These are phyloP conservation scores for Rhodotorula sp. DNA, from an alignment of 1,284 basidiomycete species.

Conservation along the genomic window DNA sequence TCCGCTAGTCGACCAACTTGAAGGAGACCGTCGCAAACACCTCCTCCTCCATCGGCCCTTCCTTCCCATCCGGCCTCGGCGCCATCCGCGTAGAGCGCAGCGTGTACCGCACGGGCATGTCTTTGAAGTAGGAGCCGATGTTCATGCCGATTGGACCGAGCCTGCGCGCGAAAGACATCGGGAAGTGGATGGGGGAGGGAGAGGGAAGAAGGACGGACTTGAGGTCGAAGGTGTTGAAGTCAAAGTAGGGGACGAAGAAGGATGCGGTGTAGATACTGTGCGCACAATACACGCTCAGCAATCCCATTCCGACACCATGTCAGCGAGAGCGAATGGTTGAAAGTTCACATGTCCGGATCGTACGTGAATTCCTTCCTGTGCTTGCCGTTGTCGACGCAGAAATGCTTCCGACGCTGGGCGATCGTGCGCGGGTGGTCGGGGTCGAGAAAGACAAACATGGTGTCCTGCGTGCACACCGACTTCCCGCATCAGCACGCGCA, in stretches of 20 bases:
- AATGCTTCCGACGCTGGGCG: conserved; percentile 49
- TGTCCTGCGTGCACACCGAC: conserved; percentile 41
- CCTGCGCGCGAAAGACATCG: neutral
- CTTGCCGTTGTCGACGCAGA: conserved; percentile 43
- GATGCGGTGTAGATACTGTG: conserved; percentile 32
- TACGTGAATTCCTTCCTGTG: conserved; percentile 46
- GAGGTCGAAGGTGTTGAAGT: conserved; percentile 43
- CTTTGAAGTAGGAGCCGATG: conserved; percentile 38
- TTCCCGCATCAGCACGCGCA: neutral
- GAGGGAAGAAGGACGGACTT: conserved; percentile 23
- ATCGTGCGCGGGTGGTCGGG: conserved; percentile 44
- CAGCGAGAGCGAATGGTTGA: too few relatives aligned
- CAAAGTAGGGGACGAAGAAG: conserved; percentile 42
- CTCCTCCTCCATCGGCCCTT: conserved; percentile 45
- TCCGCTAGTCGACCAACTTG: conserved; percentile 47
- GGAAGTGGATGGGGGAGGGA: too few relatives aligned
- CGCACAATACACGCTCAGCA: too few relatives aligned
- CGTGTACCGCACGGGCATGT: conserved; percentile 52
- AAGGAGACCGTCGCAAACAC: conserved; percentile 50
- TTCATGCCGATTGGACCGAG: conserved; percentile 16
- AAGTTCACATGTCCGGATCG: conserved; percentile 45
- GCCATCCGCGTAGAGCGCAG: conserved; percentile 45
- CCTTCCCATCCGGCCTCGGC: conserved; percentile 27
- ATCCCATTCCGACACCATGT: too few relatives aligned
- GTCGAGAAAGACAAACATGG: conserved; percentile 51